Evolutionary conservation across 441 rosid genomes (phyloP), one percentile per base, ranked within the genome.

Genomic region (Lepidium campestre): DNA sequence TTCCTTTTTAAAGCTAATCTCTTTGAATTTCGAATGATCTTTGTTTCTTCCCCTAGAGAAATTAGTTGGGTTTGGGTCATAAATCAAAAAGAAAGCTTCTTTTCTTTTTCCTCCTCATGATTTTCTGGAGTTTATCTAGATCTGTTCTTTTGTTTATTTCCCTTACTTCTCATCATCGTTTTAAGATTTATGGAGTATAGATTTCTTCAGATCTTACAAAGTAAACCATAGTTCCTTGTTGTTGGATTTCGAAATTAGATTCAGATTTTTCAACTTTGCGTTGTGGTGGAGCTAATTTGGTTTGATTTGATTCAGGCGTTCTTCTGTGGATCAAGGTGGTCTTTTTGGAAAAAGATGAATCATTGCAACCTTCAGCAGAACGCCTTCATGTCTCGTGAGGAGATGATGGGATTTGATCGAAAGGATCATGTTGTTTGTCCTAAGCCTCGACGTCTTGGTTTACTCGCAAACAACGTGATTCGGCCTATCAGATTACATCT

Each of bases 351-450:
- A 60, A 85, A 79, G 84, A 91, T 91, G 96, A 79, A 83, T 77
- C 90, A 80, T 40, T 84, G 75, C 65, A 75, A 76, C 81, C 67
- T 80, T 68, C 87, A 87, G 83, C 83, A 81, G 89, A 87, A 80
- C 85, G 85, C 86, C 74, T 64, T 81, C 62, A 57, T 78, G 59
- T 67, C 78, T 50, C 63, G 79, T 47, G 94, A 89, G 67, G 92
- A 83, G 79, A 72, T 75, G 65, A 72, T 80, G 63, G 85, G 87
- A 57, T 75, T 73, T 46, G 89, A 81, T 49, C 78, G 65, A 45
- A 85, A 70, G 77, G 89, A 78, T 62, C 78, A 74, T 17, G 83
- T 91, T 29, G 78, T 85, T 63, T 92, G 96, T 70, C 98, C 98
- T 11, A 89, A 81, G 82, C 98, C 98, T 2, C 83, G 87, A 5